A percentile compares a stretch with the other conserved stretches of the same genome.
phyloP scores from a whole-genome alignment of 1,284 basidiomycete genomes.

The Cerioporus squamosus region DNA sequence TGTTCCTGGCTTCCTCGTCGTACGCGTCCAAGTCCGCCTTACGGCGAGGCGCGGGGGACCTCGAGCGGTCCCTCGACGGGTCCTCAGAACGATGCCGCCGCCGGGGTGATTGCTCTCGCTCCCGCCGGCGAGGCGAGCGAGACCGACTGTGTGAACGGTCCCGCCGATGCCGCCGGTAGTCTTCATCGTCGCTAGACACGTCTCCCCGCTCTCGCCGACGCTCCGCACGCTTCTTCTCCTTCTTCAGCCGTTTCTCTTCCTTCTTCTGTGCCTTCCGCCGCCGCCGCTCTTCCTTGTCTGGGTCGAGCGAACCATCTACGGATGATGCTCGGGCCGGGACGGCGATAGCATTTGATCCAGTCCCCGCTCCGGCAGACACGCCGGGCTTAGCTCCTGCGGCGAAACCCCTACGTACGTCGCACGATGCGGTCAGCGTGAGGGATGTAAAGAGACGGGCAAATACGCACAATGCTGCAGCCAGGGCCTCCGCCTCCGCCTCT shows the following conservation, averaged over 20 bases:
- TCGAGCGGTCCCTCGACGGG: constrained; percentile 27
- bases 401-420: constrained; percentile 64
- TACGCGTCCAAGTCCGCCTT: constrained; percentile 37
- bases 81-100: background rate
- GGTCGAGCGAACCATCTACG: constrained; percentile 35
- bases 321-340: constrained; percentile 31
- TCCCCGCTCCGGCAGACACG: constrained; percentile 36
- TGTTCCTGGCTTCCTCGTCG: constrained; percentile 46
- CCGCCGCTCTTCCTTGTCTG: constrained; percentile 61
- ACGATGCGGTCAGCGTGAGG: background rate
- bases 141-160: constrained; percentile 6
- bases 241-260: constrained; percentile 60
- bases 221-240: constrained; percentile 44
- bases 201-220: constrained; percentile 31
- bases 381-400: constrained; percentile 53
- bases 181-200: constrained; percentile 13
- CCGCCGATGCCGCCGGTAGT: constrained; percentile 6
- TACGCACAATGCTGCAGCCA: constrained; percentile 76
- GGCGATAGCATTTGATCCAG: constrained; percentile 38
- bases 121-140: constrained; percentile 21
- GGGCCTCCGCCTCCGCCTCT: constrained; percentile 85
- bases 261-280: constrained; percentile 57
- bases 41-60: constrained; percentile 31
- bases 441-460: background rate
- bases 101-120: constrained; percentile 33